Evolutionary conservation across 306 rosid species (phyloP).

Genomic region (Canavalia gladiata): DNA sequence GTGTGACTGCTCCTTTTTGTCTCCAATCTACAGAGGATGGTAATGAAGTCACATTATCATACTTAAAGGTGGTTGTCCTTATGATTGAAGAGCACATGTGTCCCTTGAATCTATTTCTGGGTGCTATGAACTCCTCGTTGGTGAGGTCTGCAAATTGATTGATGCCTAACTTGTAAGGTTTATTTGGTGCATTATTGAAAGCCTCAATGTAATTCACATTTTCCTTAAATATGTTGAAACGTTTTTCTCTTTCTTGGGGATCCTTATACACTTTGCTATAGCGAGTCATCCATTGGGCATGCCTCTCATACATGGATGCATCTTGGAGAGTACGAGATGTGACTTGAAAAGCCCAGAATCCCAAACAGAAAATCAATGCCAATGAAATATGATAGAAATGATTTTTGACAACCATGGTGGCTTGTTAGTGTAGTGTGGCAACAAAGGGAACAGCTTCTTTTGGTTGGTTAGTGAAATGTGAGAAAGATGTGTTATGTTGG

Average conservation of each 20-base stretch:
- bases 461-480: background rate
- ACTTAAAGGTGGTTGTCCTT: slow-evolving; percentile 51
- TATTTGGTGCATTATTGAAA: slow-evolving; percentile 44
- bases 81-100: slow-evolving; percentile 44
- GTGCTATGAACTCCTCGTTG: slow-evolving; percentile 53
- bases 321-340: slow-evolving; percentile 52
- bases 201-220: slow-evolving; percentile 49
- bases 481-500: slow-evolving; percentile 5
- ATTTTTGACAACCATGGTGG: slow-evolving; percentile 40
- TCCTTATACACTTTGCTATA: slow-evolving; percentile 41
- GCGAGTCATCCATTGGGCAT: slow-evolving; percentile 51
- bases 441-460: background rate
- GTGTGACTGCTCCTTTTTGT: slow-evolving; percentile 56
- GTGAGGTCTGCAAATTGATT: slow-evolving; percentile 56
- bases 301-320: slow-evolving; percentile 45
- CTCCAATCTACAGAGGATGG: slow-evolving; percentile 61
- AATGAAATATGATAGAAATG: slow-evolving; percentile 22
- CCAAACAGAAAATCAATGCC: slow-evolving; percentile 46
- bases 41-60: slow-evolving; percentile 41
- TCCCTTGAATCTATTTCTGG: slow-evolving; percentile 61
- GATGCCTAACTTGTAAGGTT: slow-evolving; percentile 50
- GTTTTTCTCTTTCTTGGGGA: slow-evolving; percentile 40
- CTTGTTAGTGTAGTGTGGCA: background rate
- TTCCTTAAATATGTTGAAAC: slow-evolving; percentile 49
- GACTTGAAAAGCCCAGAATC: slow-evolving; percentile 45